Evolutionary conservation across 441 rosid genomes (phyloP).

Genomic region (Pelargonium fulgidum): DNA sequence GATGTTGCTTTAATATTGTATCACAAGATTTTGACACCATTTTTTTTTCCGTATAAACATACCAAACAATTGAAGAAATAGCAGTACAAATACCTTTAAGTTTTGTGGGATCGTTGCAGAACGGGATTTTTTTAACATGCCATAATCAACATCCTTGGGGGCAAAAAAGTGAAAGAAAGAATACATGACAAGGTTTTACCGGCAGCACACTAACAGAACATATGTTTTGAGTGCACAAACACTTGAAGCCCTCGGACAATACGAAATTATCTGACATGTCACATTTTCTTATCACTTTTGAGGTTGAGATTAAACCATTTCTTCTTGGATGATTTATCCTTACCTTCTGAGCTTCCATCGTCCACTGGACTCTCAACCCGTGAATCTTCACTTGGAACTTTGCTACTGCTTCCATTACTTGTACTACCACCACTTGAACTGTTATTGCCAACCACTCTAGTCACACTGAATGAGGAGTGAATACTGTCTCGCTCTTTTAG

Average conservation of each 20-base stretch:
- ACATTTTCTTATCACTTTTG: constrained; percentile 59
- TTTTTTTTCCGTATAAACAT: too few relatives aligned
- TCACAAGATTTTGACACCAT: too few relatives aligned
- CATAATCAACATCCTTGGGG: too few relatives aligned
- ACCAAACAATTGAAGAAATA: neutral
- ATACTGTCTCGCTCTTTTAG: constrained; percentile 77
- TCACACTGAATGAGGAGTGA: constrained; percentile 64
- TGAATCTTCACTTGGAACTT: constrained; percentile 49
- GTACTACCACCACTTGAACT: constrained; percentile 25
- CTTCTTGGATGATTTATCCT: constrained; percentile 77
- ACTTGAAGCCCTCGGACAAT: too few relatives aligned
- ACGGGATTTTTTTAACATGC: too few relatives aligned
- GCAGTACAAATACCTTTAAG: constrained; percentile 7
- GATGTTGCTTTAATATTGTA: too few relatives aligned
- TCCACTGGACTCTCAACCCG: constrained; percentile 56
- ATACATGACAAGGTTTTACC: constrained; percentile 22
- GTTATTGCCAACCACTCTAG: constrained; percentile 27
- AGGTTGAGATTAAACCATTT: constrained; percentile 93
- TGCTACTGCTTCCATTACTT: constrained; percentile 65
- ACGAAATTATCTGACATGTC: neutral
- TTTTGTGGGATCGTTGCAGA: too few relatives aligned
- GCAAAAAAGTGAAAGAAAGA: constrained; percentile 17
- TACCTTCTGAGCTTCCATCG: constrained; percentile 66
- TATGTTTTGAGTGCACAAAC: too few relatives aligned
- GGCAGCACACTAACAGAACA: neutral